Evolutionary conservation across 257 asterid genomes (phyloP), one percentile per base, ranked within the genome.

Genomic region (Penstemon newberryi): DNA sequence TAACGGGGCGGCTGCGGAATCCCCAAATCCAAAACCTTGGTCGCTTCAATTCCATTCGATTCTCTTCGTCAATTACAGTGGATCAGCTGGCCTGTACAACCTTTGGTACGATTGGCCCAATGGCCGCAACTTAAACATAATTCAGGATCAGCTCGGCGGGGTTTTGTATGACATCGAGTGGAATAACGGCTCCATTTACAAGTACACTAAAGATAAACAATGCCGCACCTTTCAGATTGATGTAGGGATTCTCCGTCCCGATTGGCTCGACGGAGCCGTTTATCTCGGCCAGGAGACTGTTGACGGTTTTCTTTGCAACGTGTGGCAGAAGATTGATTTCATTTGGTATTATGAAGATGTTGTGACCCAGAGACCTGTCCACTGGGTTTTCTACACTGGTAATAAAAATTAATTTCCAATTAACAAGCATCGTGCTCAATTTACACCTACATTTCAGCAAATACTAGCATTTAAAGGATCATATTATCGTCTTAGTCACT

Each of bases 41-140:
- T 93, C 97, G 5, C 82, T 56, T 68, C 97, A 90, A 70, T 91
- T 91, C 86, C 95, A 88, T 83, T 89, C 97, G 36, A 73, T 72
- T 36, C 85, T 89, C 40, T 82, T 50, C 56, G 89, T 71, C 42
- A 89, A 91, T 70, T 82, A 69, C 86, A 86, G 82, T 13, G 84
- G 82, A 13, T 75, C 87, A 2, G 86, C 86, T 7, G 74, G 88
- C 73, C 60, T 80, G 5, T 86, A 89, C 58, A 91, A 91, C 75
- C 85, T 91, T 41, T 89, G 97, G 93, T 89, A 91, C 81, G 97
- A 91, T 60, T 91, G 96, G 91, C 78, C 96, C 49, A 91, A 91
- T 73, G 90, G 95, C 60, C 89, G 96, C 57, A 88, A 91, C 83
- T 82, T 85, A 80, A 89, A 89, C 86, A 87, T 89, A 69, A 44